A percentile compares a stretch with the other conserved stretches of the same genome.
Evolutionary conservation across 306 rosid genomes (phyloP).

Genomic region (Gastrolobium bilobum): DNA sequence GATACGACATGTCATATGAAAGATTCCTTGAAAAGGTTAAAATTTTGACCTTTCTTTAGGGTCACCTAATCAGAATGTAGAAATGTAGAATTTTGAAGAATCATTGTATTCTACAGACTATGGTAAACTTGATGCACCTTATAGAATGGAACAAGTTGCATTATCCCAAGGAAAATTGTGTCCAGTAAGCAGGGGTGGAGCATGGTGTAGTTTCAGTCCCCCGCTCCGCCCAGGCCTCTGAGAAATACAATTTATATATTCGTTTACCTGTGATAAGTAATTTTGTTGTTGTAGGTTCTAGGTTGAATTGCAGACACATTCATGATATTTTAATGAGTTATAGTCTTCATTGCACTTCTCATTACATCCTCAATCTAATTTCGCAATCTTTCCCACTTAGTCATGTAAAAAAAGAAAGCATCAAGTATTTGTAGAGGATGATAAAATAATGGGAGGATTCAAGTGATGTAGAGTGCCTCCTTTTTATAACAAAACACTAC

Average conservation of each 20-base stretch:
- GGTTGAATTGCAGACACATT: conserved; percentile 14
- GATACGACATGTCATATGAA: background rate
- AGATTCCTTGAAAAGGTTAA: background rate
- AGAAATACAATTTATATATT: background rate
- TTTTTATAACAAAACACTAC: background rate
- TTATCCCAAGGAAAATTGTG: background rate
- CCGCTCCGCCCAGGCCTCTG: no score
- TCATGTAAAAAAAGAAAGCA: no score
- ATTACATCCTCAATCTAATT: conserved; percentile 16
- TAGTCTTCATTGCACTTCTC: background rate
- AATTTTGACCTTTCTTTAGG: conserved; percentile 17
- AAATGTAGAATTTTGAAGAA: background rate
- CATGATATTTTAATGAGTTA: conserved; percentile 28
- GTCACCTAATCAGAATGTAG: conserved; percentile 1
- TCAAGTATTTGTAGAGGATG: no score
- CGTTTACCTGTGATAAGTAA: background rate
- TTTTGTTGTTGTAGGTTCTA: background rate
- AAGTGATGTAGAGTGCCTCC: no score
- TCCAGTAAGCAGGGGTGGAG: background rate
- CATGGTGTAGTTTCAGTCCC: background rate
- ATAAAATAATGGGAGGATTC: no score
- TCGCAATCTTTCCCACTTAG: background rate
- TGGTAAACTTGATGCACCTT: background rate
- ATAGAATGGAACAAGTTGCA: conserved; percentile 4
- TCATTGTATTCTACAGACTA: background rate